Percentiles rank a stretch among this genome's conserved stretches.
phyloP scores from a whole-genome alignment of 192 early-diverging fungal genomes.

The Lunasporangiospora selenospora region DNA sequence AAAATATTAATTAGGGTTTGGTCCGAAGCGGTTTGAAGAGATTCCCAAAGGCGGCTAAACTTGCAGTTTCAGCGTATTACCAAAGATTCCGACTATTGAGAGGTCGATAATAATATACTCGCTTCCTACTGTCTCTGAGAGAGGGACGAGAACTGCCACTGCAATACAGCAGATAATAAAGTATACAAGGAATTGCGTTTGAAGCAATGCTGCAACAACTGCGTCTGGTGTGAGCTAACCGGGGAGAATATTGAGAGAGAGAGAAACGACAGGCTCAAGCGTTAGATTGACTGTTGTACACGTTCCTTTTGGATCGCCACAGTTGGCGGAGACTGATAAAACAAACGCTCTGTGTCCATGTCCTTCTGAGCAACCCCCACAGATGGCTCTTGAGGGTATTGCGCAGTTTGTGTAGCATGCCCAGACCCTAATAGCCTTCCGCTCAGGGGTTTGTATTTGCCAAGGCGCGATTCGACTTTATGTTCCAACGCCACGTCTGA shows the following conservation, averaged over 20 bases:
- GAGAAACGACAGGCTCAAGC: no score
- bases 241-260: not conserved
- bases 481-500: not conserved
- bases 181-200: constrained; percentile 62
- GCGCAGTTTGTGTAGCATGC: no score
- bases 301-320: no score
- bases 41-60: not conserved
- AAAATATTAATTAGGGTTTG: constrained; percentile 2
- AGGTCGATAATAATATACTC: constrained; percentile 70
- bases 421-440: no score
- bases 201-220: constrained; percentile 56
- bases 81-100: constrained; percentile 70
- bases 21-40: not conserved
- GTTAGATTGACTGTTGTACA: no score
- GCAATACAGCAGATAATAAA: constrained; percentile 49
- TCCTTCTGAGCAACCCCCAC: no score
- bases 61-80: constrained; percentile 55
- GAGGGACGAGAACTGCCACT: constrained; percentile 38
- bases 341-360: no score
- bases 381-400: no score
- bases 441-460: no score
- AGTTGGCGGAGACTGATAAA: no score
- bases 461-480: no score
- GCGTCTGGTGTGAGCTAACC: constrained; percentile 58
- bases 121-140: constrained; percentile 57